Evolutionary conservation across 2,329 filamentous ascomycete genomes (phyloP).

Genomic region (Aspergillus quadrilineatus): DNA sequence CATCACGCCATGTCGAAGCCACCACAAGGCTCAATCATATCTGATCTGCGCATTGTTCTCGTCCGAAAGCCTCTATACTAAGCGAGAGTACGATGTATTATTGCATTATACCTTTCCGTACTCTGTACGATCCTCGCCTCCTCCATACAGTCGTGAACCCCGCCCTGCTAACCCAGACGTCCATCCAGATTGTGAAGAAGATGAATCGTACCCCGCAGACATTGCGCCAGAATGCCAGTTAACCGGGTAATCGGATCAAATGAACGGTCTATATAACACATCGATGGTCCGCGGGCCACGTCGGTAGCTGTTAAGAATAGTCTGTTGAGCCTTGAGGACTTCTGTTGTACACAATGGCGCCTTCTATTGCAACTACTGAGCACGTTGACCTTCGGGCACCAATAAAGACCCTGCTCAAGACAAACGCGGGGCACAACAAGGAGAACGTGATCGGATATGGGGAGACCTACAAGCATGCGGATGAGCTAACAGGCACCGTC

Average conservation of each 20-base stretch:
- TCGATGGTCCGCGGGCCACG: neutral
- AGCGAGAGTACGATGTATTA: neutral
- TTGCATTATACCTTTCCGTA: neutral
- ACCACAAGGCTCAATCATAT: neutral
- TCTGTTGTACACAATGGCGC: slow-evolving; percentile 33
- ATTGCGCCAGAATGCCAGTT: slow-evolving; percentile 21
- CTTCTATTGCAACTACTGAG: slow-evolving; percentile 30
- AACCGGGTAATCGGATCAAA: slow-evolving; percentile 16
- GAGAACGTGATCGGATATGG: slow-evolving; percentile 37
- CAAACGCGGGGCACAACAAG: slow-evolving; percentile 37
- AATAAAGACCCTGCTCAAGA: slow-evolving; percentile 26
- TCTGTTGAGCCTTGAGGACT: neutral
- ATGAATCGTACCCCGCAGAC: slow-evolving; percentile 23
- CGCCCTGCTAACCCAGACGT: neutral
- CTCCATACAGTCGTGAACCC: neutral
- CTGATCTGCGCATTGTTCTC: slow-evolving; percentile 5
- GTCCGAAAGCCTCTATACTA: neutral
- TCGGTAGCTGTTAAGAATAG: neutral
- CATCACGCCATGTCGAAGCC: slow-evolving; percentile 14
- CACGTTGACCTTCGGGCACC: slow-evolving; percentile 29
- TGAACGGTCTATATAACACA: slow-evolving; percentile 11
- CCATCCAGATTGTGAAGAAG: slow-evolving; percentile 1
- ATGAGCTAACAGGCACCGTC: slow-evolving; percentile 54
- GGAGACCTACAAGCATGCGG: slow-evolving; percentile 44
- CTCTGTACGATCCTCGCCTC: neutral